Evolutionary conservation across 2,329 filamentous ascomycete species (phyloP), one percentile per base, ranked within the genome.

Genomic region (Madurella fahalii): DNA sequence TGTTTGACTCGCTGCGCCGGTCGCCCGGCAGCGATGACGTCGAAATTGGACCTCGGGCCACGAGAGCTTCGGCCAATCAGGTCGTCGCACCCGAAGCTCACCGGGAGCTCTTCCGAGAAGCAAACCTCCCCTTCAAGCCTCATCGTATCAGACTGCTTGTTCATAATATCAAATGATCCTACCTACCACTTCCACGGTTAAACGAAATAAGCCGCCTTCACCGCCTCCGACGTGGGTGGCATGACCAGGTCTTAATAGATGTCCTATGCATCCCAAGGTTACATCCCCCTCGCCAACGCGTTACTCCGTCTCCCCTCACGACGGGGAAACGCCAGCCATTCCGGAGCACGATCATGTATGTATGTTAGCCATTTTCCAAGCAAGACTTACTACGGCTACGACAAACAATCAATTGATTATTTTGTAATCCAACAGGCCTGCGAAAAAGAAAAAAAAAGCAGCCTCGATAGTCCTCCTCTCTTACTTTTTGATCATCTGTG

Each of bases 21-120:
- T 56, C 5, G 41, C 25, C 53, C 50, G 53, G 49, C 13, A 25
- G 7, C 11, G n/a, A 53, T 56, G 54, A 56, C 54, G 54, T 56
- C 50, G 41, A 30, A 47, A 15, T 18, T 42, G n/a, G 20, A 13
- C 7, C 1, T 20, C 8, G 15, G 46, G 12, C 54, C 54, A 56
- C 50, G 8, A n/a, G 39, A 56, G 54, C 54, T 56, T 50, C 30
- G 46, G 9, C 50, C 50, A 56, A 50, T 53, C 37, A 47, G 12
- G 25, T 4, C 7, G 25, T 7, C 25, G 4, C 25, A 25, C 4
- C 25, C 25, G 25, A 7, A 25, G 25, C 25, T 16, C 1, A 16
- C 13, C 2, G 34, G 13, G 34, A 11, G 34, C 34, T 15, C 2
- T 37, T 37, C 34, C 11, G 34, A 37, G 34, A 37, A 9, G 11